Base-by-base conservation (phyloP, 805 yeast species). In the Candida michaelii region DNA sequence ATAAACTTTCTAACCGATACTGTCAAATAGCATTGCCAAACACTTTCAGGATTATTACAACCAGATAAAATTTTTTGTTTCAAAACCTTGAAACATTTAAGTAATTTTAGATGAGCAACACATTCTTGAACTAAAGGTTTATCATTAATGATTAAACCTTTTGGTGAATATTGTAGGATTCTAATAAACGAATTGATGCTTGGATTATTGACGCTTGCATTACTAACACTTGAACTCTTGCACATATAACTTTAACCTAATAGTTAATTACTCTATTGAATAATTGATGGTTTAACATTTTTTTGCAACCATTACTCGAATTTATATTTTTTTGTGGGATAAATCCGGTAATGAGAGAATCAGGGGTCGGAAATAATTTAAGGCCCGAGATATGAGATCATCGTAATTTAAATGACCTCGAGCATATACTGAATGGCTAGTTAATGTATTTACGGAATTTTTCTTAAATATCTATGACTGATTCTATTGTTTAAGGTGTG, bases 21-120 rank as follows among this genome's bases (percentile, higher is more conserved):
- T 3, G 59, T 52, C 14, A 58, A 45, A 40, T 50, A 59, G 7
- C 49, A 46, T 34, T 56, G 49, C 63, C 63, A 60, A 1, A 30
- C 32, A 30, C 50, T 51, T 14, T 30, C 48, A 33, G 9, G 21
- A 31, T 15, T 23, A n/a, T 3, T 17, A 13, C 14, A 8, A 25
- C 15, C 31, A 3, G 11, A 4, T 4, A 17, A 8, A 4, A 57
- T 36, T 3, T 33, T 25, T n/a, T 39, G 15, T 31, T 58, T 56
- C 45, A 58, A 45, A 2, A 39, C 49, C 10, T 32, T 43, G 39
- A 60, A 57, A 5, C 60, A 54, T 31, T 45, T 46, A 14, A 59
- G 37, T 27, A 60, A 39, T 45, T 55, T 59, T 39, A 60, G 51
- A 41, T 59, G 61, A 9, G 54, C 45, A 13, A 52, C 42, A n/a